Evolutionary conservation across 2,329 filamentous ascomycete species (phyloP), one percentile per base, ranked within the genome.

Genomic region (Neopestalotiopsis rosae): DNA sequence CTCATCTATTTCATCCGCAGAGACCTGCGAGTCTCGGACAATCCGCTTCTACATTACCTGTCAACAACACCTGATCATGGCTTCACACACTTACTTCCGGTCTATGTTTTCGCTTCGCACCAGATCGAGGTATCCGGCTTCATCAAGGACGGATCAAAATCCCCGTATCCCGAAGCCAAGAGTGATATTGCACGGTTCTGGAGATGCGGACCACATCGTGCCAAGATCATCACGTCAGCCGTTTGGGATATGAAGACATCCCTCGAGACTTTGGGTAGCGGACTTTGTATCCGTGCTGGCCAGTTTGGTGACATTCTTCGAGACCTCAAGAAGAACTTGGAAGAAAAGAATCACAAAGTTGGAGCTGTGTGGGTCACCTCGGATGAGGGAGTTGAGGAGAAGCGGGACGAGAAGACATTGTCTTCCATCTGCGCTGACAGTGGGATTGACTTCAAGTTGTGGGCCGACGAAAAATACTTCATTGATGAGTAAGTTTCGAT

Each of bases 81-180:
- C 4, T 90, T 86, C 74, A 92, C 91, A 1, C 91, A 95, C 76
- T 77, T 95, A 1, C 82, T 95, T 1, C 93, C 93, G 7, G 80
- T 94, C 56, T 93, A 90, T 75, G 82, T 94, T 24, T 89, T 94
- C 65, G 84, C 89, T 0, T 87, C 91, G 2, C 85, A 92, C 65
- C 92, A 95, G 73, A 82, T 95, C 28, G 92, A 95, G 76, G 84
- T 93, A 0, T 92, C 91, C 0, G 93, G 93, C 1, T 93, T 95
- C 74, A 80, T 95, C n/a, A 79, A 81, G 14, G 77, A 85, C 61
- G 81, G 83, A 12, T 74, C 80, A 63, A 80, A 82, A 63, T 92
- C 86, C 6, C 93, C 93, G 0, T 94, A 92, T 71, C 90, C 90
- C 0, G 88, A 90, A 74, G 91, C 92, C 3, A 85, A 87, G 68